A percentile compares a stretch with the other conserved stretches of the same genome.
Conservation (phyloP, 2,329 filamentous ascomycete species). For the Pseudopithomyces maydicus region DNA sequence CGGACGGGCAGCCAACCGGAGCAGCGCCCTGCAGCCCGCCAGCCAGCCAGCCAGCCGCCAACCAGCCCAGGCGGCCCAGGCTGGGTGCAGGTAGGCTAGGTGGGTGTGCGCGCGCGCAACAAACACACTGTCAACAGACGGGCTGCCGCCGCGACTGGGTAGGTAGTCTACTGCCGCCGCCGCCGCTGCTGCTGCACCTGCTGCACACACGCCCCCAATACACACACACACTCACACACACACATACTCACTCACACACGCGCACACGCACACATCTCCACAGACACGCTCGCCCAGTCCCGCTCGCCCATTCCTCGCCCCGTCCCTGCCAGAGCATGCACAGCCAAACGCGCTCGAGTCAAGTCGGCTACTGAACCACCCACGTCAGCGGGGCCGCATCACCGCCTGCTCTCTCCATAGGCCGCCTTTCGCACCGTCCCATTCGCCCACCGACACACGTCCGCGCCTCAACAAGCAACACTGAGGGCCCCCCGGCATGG, state of each 20-base stretch:
- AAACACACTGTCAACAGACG: constrained; percentile 19
- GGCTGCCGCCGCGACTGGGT: not conserved
- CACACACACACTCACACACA: too few species aligned
- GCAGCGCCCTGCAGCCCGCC: constrained; percentile 6
- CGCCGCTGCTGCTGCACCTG: too few species aligned
- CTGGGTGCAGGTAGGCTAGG: not conserved
- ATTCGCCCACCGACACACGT: constrained; percentile 29
- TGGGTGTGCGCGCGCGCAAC: too few species aligned
- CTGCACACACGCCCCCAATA: too few species aligned
- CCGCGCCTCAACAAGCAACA: constrained; percentile 21
- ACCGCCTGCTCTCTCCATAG: constrained; percentile 22
- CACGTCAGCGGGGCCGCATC: constrained; percentile 26
- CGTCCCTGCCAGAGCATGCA: constrained; percentile 11
- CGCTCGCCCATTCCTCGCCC: not conserved
- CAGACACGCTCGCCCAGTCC: not conserved
- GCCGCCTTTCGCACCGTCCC: constrained; percentile 24
- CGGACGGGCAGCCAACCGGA: too few species aligned
- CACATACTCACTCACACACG: too few species aligned
- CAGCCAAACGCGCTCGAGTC: constrained; percentile 28
- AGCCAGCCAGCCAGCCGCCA: constrained; percentile 15
- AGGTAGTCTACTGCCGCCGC: too few species aligned
- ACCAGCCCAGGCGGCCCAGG: constrained; percentile 1
- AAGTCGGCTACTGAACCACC: constrained; percentile 25
- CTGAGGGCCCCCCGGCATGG: constrained; percentile 14
- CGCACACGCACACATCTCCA: too few species aligned